Evolutionary conservation across 441 rosid genomes (phyloP), one percentile per base, ranked within the genome.

Genomic region (Bruguiera hainesii): DNA sequence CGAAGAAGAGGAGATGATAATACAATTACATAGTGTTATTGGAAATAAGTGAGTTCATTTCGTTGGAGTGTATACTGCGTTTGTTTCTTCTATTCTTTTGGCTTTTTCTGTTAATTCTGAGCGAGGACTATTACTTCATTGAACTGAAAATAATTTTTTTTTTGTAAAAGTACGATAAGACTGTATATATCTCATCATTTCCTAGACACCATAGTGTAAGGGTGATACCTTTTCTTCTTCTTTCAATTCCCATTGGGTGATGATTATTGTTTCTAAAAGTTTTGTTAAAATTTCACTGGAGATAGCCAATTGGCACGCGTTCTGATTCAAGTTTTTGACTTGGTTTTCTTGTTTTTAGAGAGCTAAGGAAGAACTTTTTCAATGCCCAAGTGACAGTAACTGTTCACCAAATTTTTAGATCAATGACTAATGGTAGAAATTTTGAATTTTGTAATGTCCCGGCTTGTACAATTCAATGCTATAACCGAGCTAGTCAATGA

Each of bases 1-100:
- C 13, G 82, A 78, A 67, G 89, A 84, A 72, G 82, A 79, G 66
- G 71, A 67, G 28, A 64, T 60, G 20, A 78, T 84, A 18, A 72
- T 82, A 61, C 82, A 75, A 63, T 55, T 82, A 2, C 87, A 82
- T 10, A 50, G 71, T 23, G 64, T 81, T 49, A 63, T 85, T 10
- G 89, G 89, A 61, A 85, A 82, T 79, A 84, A 78, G 86, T 76
- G 23, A 23, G 72, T 35, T 0, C 15, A 1, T 48, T 53, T 28
- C 4, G 19, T 23, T 26, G 26, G 26, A 21, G 57, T n/a, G 0
- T 4, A 2, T 21, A 33, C 35, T 13, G 16, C n/a, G 5, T 23
- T 3, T 15, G 1, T 5, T 75, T 61, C 30, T 13, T 19, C 28
- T 19, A 16, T 52, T 23, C 31, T 70, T 70, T 61, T 46, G 2